Conservation (phyloP, 148 eudicot species). For the Arctostaphylos glauca region DNA sequence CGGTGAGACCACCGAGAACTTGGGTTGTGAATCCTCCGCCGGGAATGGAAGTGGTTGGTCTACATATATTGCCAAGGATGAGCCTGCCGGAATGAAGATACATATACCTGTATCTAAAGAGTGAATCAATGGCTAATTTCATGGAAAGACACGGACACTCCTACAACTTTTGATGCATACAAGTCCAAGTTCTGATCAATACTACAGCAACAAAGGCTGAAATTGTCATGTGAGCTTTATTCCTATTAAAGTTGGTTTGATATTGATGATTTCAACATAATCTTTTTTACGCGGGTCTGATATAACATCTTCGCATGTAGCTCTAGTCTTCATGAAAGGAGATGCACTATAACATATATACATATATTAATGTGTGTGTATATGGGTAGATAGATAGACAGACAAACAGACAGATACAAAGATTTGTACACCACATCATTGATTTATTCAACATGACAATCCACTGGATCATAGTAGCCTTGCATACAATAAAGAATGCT, state of each 20-base stretch:
- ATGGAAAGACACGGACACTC: background rate
- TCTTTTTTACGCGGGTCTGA: background rate
- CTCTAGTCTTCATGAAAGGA: background rate
- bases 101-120: background rate
- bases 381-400: background rate
- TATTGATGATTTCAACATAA: background rate
- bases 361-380: background rate
- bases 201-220: background rate
- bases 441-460: background rate
- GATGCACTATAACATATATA: background rate
- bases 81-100: constrained; percentile 9
- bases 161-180: constrained; percentile 2
- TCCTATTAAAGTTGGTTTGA: background rate
- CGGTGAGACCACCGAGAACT: constrained; percentile 16
- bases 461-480: background rate
- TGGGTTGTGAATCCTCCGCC: constrained; percentile 35
- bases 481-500: background rate
- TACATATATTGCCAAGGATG: constrained; percentile 45
- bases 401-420: background rate
- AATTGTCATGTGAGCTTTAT: background rate
- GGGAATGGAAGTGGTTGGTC: constrained; percentile 32
- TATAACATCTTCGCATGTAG: background rate
- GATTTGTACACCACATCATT: background rate
- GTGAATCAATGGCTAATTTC: background rate
- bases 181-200: background rate